Evolutionary conservation across 2,329 filamentous ascomycete species (phyloP).

Genomic region (Aspergillus latus): DNA sequence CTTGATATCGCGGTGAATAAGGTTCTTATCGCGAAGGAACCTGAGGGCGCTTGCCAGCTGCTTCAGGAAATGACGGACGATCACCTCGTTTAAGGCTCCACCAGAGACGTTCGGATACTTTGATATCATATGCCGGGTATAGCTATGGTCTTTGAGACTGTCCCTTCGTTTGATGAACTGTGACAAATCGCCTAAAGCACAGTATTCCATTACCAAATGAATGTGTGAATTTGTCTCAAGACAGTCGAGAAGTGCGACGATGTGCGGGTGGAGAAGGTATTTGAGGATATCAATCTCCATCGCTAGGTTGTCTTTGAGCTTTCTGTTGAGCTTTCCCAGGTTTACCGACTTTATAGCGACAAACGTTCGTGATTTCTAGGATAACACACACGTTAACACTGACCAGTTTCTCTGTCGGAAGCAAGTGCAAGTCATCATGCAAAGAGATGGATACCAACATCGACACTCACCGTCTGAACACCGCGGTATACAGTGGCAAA

Average conservation of each 20-base stretch:
- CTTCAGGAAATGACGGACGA: slow-evolving; percentile 93
- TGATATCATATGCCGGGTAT: slow-evolving; percentile 83
- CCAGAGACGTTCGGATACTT: slow-evolving; percentile 84
- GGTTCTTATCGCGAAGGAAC: slow-evolving; percentile 79
- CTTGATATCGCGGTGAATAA: slow-evolving; percentile 96
- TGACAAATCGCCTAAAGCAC: slow-evolving; percentile 89
- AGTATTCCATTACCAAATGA: slow-evolving; percentile 98
- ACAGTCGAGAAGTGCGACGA: slow-evolving; percentile 93
- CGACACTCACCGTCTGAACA: slow-evolving; percentile 71
- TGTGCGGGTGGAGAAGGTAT: slow-evolving; percentile 90
- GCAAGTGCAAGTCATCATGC: neutral
- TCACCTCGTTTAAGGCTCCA: slow-evolving; percentile 92
- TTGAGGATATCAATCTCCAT: slow-evolving; percentile 95
- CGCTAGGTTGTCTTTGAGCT: slow-evolving; percentile 93
- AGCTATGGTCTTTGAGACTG: slow-evolving; percentile 73
- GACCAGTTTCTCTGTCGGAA: neutral
- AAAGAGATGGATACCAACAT: neutral
- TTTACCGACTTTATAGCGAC: slow-evolving; percentile 98
- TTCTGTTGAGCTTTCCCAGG: slow-evolving; percentile 84
- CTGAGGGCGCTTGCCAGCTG: slow-evolving; percentile 89
- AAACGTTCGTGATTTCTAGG: slow-evolving; percentile 71
- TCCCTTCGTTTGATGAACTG: slow-evolving; percentile 95
- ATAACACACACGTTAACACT: slow-evolving; percentile 10
- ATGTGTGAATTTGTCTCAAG: slow-evolving; percentile 84
- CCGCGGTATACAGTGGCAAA: slow-evolving; percentile 94